These are phyloP conservation scores for Marasmius tenuissimus DNA, from an alignment of 1,284 basidiomycete genomes.

Conservation along the genomic window DNA sequence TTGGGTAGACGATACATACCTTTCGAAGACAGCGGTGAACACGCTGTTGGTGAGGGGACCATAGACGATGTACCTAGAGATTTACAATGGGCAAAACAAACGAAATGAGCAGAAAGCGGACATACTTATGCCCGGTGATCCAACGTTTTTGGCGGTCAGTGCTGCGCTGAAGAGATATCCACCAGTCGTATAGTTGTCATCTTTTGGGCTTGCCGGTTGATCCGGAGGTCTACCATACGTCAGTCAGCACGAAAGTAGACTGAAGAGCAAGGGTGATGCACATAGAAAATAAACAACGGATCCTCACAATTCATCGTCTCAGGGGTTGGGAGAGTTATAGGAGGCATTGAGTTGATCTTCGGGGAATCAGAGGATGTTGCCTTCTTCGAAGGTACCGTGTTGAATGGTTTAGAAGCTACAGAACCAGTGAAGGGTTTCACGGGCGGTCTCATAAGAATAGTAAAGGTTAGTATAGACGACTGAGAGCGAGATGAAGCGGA, in stretches of 20 bases:
- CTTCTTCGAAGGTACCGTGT: conserved; percentile 82
- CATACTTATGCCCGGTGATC: conserved; percentile 95
- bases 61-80: conserved; percentile 91
- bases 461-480: background rate
- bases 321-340: conserved; percentile 96
- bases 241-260: background rate
- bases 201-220: conserved; percentile 98
- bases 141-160: conserved; percentile 93
- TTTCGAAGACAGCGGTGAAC: conserved; percentile 94
- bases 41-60: conserved; percentile 92
- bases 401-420: conserved; percentile 88
- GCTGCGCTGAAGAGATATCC: conserved; percentile 91
- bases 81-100: conserved; percentile 2
- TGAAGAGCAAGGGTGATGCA: conserved; percentile 38
- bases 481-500: background rate
- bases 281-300: conserved; percentile 97
- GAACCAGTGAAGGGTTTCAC: conserved; percentile 86
- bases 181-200: conserved; percentile 95
- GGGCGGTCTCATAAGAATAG: conserved; percentile 60
- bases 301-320: conserved; percentile 91
- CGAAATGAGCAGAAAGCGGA: conserved; percentile 10
- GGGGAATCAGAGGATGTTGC: conserved; percentile 95
- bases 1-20: conserved; percentile 96
- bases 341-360: conserved; percentile 88
- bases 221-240: conserved; percentile 77